phyloP scores from a whole-genome alignment of 805 yeast genomes.

The Zygoascus bituminiphila region DNA sequence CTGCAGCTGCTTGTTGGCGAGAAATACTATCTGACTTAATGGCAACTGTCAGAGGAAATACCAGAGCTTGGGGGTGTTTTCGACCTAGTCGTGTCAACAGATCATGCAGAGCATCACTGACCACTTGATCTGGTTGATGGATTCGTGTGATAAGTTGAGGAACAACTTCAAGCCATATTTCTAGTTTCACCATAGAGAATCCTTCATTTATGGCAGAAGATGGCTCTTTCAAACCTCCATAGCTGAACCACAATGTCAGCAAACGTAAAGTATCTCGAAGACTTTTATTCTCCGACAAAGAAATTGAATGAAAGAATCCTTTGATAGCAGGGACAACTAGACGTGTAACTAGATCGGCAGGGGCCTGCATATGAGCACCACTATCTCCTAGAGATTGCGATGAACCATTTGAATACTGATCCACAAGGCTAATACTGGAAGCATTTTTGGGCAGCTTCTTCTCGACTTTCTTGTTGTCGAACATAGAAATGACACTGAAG shows the following conservation, averaged over 20 bases:
- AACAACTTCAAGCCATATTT: conserved; percentile 90
- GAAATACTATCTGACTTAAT: conserved; percentile 86
- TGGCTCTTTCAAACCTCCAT: conserved; percentile 90
- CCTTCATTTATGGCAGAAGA: conserved; percentile 88
- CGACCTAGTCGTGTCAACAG: conserved; percentile 81
- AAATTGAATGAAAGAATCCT: conserved; percentile 92
- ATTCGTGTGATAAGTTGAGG: conserved; percentile 95
- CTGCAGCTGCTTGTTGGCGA: conserved; percentile 84
- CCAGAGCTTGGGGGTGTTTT: conserved; percentile 95
- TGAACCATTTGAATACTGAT: neutral
- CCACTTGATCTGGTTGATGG: conserved; percentile 86
- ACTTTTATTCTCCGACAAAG: conserved; percentile 77
- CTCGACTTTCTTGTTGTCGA: conserved; percentile 11
- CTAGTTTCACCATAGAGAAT: conserved; percentile 77
- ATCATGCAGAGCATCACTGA: conserved; percentile 70
- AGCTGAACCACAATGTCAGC: conserved; percentile 89
- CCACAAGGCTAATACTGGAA: neutral
- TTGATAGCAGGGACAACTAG: conserved; percentile 94
- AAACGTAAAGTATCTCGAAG: conserved; percentile 87
- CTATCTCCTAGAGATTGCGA: neutral
- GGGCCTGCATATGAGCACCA: neutral
- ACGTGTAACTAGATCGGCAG: conserved; percentile 49
- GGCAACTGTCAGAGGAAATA: conserved; percentile 92
- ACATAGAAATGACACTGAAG: conserved; percentile 75
- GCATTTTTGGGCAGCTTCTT: neutral